Percentiles rank a stretch among this genome's conserved stretches.
Conservation (phyloP, 2,329 filamentous ascomycete genomes). For the Pestalotiopsis sp. region DNA sequence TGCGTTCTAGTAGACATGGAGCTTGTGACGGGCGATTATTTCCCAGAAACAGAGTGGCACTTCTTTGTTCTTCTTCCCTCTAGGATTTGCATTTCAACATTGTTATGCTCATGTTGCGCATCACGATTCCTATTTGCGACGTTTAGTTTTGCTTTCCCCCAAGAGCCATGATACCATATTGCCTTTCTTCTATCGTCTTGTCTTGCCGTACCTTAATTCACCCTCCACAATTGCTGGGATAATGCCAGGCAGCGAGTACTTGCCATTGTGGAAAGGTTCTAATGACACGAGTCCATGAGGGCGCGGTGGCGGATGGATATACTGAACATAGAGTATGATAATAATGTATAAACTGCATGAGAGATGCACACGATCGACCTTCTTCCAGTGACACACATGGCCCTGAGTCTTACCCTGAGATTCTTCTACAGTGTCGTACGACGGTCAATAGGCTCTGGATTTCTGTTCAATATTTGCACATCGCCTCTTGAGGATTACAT, state of each 20-base stretch:
- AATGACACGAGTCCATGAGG: background rate
- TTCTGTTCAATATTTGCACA: no score
- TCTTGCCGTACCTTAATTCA: slow-evolving; percentile 13
- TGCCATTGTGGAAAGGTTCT: slow-evolving; percentile 11
- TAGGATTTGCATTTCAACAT: background rate
- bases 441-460: no score
- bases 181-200: slow-evolving; percentile 19
- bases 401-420: no score
- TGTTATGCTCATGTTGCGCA: background rate
- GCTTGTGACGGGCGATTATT: background rate
- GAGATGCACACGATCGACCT: background rate
- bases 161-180: slow-evolving; percentile 32
- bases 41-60: background rate
- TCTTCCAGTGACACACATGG: background rate
- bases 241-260: background rate
- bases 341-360: background rate
- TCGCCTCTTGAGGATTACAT: no score
- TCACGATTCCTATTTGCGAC: slow-evolving; percentile 13
- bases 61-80: background rate
- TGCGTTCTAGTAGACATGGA: slow-evolving; percentile 53
- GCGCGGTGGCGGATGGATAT: background rate
- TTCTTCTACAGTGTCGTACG: no score
- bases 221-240: background rate
- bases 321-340: background rate
- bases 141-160: slow-evolving; percentile 17